Evolutionary conservation across 805 yeast genomes (phyloP).

Genomic region (Ogataea wickerhamii): DNA sequence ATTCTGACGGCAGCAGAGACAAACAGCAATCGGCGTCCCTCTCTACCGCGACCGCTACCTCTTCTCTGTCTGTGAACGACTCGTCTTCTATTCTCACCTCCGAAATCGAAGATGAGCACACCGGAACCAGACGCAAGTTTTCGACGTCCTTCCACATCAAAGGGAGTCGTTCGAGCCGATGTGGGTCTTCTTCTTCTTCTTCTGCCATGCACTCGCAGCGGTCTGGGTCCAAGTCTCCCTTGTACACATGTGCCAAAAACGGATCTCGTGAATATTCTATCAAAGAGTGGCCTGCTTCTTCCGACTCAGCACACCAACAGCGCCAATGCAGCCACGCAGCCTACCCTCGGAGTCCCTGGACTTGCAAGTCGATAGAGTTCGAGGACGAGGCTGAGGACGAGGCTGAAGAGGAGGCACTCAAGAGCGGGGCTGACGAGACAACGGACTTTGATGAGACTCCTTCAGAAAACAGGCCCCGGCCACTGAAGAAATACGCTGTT

Average conservation of each 20-base stretch:
- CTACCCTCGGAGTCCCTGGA: constrained; percentile 21
- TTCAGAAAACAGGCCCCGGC: constrained; percentile 12
- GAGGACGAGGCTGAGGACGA: constrained; percentile 14
- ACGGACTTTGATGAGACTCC: constrained; percentile 17
- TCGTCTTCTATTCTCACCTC: constrained; percentile 21
- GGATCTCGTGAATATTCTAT: not conserved
- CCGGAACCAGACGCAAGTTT: constrained; percentile 26
- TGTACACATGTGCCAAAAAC: constrained; percentile 1
- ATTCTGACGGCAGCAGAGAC: not conserved
- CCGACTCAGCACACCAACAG: not conserved
- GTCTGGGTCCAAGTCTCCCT: constrained; percentile 11
- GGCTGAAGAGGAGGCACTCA: not conserved
- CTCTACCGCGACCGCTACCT: constrained; percentile 10
- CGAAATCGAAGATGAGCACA: constrained; percentile 22
- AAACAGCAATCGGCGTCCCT: constrained; percentile 6
- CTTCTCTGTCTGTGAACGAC: constrained; percentile 10
- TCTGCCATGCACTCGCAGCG: constrained; percentile 4
- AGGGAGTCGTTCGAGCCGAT: constrained; percentile 17
- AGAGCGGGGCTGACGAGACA: not conserved
- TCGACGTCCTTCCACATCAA: constrained; percentile 26
- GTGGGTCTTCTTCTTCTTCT: constrained; percentile 25
- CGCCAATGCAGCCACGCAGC: not conserved
- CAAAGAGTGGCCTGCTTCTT: not conserved
- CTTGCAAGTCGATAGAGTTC: constrained; percentile 7
- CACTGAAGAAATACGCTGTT: constrained; percentile 12